Evolutionary conservation across 2,329 filamentous ascomycete genomes (phyloP).

Genomic region (Cladophialophora exuberans): DNA sequence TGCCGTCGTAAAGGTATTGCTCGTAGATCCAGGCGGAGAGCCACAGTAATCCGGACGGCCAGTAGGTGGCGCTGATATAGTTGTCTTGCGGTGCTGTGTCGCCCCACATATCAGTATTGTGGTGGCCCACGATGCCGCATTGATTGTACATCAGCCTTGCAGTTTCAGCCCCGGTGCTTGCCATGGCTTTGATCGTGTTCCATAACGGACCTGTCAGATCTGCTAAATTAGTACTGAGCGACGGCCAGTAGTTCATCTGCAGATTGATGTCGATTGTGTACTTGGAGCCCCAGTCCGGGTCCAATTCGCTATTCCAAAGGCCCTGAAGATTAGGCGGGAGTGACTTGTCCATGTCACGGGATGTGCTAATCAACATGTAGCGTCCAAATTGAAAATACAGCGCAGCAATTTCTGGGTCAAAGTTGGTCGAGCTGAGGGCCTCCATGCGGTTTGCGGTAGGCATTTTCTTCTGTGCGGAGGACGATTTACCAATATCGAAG

Average conservation of each 20-base stretch:
- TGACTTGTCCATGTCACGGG: conserved; percentile 46
- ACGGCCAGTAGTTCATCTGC: conserved; percentile 65
- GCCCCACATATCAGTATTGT: conserved; percentile 63
- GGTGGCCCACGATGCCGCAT: conserved; percentile 59
- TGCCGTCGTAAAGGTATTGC: conserved; percentile 55
- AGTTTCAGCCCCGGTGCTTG: conserved; percentile 36
- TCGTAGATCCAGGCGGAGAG: conserved; percentile 65
- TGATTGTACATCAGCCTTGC: conserved; percentile 58
- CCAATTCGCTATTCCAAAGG: conserved; percentile 54
- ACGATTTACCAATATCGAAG: neutral
- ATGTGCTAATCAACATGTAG: conserved; percentile 60
- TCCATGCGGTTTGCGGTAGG: conserved; percentile 23
- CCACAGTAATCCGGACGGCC: conserved; percentile 55
- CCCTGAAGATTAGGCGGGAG: conserved; percentile 63
- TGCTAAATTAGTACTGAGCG: conserved; percentile 56
- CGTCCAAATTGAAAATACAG: conserved; percentile 59
- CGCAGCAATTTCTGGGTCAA: conserved; percentile 45
- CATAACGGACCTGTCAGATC: conserved; percentile 34
- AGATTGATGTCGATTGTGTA: conserved; percentile 64
- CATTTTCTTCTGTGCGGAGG: neutral
- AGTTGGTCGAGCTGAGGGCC: conserved; percentile 38
- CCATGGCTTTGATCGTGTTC: neutral
- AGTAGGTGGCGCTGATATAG: conserved; percentile 44
- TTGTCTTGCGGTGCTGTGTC: conserved; percentile 56
- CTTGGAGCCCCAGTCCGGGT: conserved; percentile 56